A percentile compares a stretch with the other conserved stretches of the same genome.
Evolutionary conservation across 2,329 filamentous ascomycete genomes (phyloP).

Genomic region (Alternaria ethzedia): DNA sequence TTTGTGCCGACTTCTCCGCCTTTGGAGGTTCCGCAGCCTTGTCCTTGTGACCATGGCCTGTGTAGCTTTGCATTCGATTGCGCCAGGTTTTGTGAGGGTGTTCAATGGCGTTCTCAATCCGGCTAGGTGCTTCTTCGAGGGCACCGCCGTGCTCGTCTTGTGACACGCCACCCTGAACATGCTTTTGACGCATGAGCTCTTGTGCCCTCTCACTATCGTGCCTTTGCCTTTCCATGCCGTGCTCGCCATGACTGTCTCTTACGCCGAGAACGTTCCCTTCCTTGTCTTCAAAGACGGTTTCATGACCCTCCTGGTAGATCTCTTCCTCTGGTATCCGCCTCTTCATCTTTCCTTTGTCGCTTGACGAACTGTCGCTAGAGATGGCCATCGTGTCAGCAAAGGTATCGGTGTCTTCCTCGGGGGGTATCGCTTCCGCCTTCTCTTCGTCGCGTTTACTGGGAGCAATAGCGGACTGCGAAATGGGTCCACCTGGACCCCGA

Average conservation of each 20-base stretch:
- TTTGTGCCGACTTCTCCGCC: slow-evolving; percentile 43
- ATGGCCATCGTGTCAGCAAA: slow-evolving; percentile 52
- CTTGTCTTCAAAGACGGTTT: slow-evolving; percentile 82
- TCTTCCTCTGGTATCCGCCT: slow-evolving; percentile 57
- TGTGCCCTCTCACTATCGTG: slow-evolving; percentile 63
- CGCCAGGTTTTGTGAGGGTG: slow-evolving; percentile 51
- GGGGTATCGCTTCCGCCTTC: slow-evolving; percentile 38
- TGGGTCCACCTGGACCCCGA: slow-evolving; percentile 81
- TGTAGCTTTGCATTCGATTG: slow-evolving; percentile 56
- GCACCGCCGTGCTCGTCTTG: slow-evolving; percentile 58
- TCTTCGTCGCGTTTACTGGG: slow-evolving; percentile 59
- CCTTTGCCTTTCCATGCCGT: slow-evolving; percentile 65
- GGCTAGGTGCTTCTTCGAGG: slow-evolving; percentile 39
- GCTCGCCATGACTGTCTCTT: slow-evolving; percentile 55
- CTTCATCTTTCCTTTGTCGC: slow-evolving; percentile 43
- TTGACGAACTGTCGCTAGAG: slow-evolving; percentile 44
- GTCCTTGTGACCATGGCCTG: slow-evolving; percentile 51
- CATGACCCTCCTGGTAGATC: slow-evolving; percentile 79
- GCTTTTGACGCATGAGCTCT: slow-evolving; percentile 61
- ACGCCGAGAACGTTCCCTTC: slow-evolving; percentile 85
- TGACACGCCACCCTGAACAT: slow-evolving; percentile 52
- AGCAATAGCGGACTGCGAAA: slow-evolving; percentile 87
- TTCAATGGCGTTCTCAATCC: slow-evolving; percentile 47
- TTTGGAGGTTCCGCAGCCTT: slow-evolving; percentile 36
- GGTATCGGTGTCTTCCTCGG: slow-evolving; percentile 55